These are phyloP conservation scores for Cryptococcus sp. DNA, from an alignment of 1,284 basidiomycete species.

Conservation along the genomic window DNA sequence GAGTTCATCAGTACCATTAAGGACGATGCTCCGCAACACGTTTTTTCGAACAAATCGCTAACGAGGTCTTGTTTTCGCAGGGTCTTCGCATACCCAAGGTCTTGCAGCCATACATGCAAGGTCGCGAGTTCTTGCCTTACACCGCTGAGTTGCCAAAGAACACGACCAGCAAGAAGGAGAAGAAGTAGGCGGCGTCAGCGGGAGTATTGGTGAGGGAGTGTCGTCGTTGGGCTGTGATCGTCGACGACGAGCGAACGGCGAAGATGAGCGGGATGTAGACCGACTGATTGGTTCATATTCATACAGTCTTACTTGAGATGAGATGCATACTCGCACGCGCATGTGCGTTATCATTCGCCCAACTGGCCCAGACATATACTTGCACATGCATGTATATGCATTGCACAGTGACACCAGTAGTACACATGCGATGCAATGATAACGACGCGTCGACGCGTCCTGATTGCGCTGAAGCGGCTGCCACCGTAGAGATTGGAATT, in stretches of 20 bases:
- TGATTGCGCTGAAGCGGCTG: no score
- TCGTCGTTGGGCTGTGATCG: not conserved
- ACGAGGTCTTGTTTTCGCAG: conserved; percentile 51
- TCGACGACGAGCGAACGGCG: no score
- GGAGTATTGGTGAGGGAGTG: not conserved
- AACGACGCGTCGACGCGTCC: conserved; percentile 16
- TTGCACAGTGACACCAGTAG: not conserved
- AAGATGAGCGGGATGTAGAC: no score
- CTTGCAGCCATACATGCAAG: conserved; percentile 92
- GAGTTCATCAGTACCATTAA: conserved; percentile 47
- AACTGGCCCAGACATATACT: no score
- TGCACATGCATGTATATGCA: not conserved
- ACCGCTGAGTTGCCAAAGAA: conserved; percentile 49
- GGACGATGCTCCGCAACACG: no score
- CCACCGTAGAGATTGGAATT: no score
- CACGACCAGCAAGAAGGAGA: conserved; percentile 43
- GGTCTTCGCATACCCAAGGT: conserved; percentile 86
- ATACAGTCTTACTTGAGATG: no score
- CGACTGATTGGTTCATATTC: no score
- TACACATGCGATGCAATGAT: not conserved
- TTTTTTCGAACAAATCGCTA: not conserved
- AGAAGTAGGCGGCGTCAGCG: conserved; percentile 18
- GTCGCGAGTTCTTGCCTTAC: conserved; percentile 86
- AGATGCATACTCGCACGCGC: no score
- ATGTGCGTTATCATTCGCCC: no score